Evolutionary conservation across 495 filamentous ascomycete genomes (phyloP), one percentile per base, ranked within the genome.

Genomic region (Lasiosphaeris hirsuta): DNA sequence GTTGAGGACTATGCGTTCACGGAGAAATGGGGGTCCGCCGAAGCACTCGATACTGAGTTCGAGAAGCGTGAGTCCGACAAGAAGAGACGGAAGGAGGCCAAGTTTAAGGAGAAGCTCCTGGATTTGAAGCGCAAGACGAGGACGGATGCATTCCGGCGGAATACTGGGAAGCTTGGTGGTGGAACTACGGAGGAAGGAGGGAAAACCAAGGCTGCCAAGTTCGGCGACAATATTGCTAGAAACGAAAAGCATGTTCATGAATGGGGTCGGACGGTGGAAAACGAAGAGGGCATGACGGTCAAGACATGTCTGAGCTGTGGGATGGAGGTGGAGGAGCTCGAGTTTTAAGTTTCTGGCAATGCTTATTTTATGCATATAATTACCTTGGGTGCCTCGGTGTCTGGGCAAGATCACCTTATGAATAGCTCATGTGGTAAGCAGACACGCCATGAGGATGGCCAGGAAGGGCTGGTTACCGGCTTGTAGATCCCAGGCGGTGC

Each of bases 301-400:
- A 95, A 92, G 79, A 90, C 83, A 3, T 97, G 94, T 70, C 79
- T 87, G 51, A 87, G 85, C 35, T 99, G 95, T 73, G 89, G 90
- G 18, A 96, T 97, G 90, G 92, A 97, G 74, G 88, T 97, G 49
- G 95, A 99, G 67, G 95, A 97, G 73, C 67, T 97, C 67, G 92
- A 95, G 68, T 88, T 97, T 60, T 96, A 63, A 75, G 50, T 14
- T 14, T 17, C 55, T 8, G 37, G 19, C n/a, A 34, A 23, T 19
- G 39, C 35, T 8, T 13, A 10, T 38, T 13, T 18, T 10, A 17
- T 14, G 11, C 37, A 42, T 3, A 41, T 13, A 37, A 47, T 19
- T 19, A 1, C 19, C 35, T 1, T 39, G n/a, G n/a, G n/a, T n/a
- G 44, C 9, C 48, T 30, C n/a, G n/a, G 18, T 33, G 7, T 34